Evolutionary conservation across 75 land plant species (phyloP), one percentile per base, ranked within the genome.

Genomic region (Isoetes taiwanensis): DNA sequence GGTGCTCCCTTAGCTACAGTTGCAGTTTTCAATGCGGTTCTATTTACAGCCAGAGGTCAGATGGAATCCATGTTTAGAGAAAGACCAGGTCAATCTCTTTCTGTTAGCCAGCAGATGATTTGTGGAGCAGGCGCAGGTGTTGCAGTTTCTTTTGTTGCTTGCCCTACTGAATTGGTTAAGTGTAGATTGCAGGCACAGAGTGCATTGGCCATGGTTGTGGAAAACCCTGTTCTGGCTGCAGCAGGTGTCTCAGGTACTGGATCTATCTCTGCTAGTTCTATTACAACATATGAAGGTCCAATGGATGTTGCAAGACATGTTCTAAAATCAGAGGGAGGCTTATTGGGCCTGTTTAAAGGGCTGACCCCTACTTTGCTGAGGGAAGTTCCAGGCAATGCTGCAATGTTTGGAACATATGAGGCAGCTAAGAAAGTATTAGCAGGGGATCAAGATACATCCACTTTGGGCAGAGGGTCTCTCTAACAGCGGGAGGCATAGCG

Each of bases 1-100:
- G 98, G 98, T 0, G 98, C 96, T n/a, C 98, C 98, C 0, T 78
- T 93, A 28, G 98, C 98, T 28, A 88, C 90, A 4, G 98, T 93
- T 0, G 98, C 98, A 3, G 86, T 95, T 30, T 79, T 84, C 76
- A 93, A 93, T 63, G 98, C 96, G 1, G 83, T 93, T 11, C 78
- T 93, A 12, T 93, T 93, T 54, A 68, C 90, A 26, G 88, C 81
- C 32, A 66, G 98, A 39, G 98, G 98, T 2, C 97, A 93, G 73
- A 84, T 93, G 98, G 98, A 93, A 61, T 54, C 74, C 20, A 39
- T 84, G 3, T 62, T 93, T 41, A 72, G 96, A 32, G 69, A 79
- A 27, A 57, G 58, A 37, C 83, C 86, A 2, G 95, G 86, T 3
- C 50, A 43, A 4, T 76, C 65, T 2, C 86, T 93, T n/a, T 55